Base-by-base conservation (phyloP, 768 basidiomycete genomes). In the Agaricus sinodeliciosus region DNA sequence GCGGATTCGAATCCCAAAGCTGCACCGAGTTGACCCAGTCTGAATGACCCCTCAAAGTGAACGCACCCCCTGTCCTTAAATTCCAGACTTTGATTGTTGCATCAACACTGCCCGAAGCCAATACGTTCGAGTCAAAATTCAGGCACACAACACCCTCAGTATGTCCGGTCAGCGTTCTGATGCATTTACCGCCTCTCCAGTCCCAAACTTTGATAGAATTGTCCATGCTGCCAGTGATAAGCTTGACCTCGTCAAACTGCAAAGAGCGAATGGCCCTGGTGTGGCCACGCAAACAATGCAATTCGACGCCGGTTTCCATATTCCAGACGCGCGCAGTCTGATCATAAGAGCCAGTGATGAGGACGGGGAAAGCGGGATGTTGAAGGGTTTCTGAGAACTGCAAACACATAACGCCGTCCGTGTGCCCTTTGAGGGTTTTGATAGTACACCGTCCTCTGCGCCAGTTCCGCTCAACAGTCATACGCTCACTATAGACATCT, bases 331-430 rank as follows among this genome's bases (percentile, higher is more conserved):
- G 83, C 4, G 85, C 84, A 3, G 93, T 96, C 60, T 90, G 85
- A 63, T 99, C 96, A 68, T 96, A 98, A 1, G 94, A 96, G 25
- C 96, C 96, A 2, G 96, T 95, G 74, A 99, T 94, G 49, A 99
- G 84, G 57, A 99, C 83, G 5, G 95, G 94, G 62, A 94, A 96
- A 7, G 82, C 74, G 7, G 91, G 88, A 65, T 92, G 85, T 1
- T 79, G 72, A 9, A 95, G 74, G 4, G 83, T 84, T 66, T 96
- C 95, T 64, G 77, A 85, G 65, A 94, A 94, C 63, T 99, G 96
- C 3, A 99, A 79, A 66, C 95, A 98, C 89, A 97, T 94, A 62
- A 99, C 83, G 56, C 94, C 91, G 62, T 98, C 91, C 6, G 90
- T 87, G 69, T 99, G 96, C 5, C 96, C 96, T 60, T 87, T 85